Conservation (phyloP, 345 rosid genomes). For the Angophora floribunda region DNA sequence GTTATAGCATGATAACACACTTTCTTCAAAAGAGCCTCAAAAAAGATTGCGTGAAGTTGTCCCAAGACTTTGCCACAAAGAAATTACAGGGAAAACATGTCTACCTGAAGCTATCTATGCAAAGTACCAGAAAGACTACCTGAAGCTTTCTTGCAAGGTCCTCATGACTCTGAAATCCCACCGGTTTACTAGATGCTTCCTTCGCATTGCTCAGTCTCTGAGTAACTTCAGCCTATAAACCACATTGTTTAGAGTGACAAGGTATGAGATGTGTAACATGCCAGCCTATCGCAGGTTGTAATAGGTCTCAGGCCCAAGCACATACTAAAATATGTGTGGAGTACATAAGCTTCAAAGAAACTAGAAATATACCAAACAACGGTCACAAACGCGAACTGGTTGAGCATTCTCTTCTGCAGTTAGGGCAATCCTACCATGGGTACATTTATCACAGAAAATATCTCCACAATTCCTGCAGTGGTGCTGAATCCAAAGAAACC, state of each 20-base stretch:
- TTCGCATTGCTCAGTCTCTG: slow-evolving; percentile 84
- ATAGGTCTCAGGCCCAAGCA: not conserved
- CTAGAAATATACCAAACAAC: slow-evolving; percentile 61
- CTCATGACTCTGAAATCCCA: slow-evolving; percentile 72
- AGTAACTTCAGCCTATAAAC: slow-evolving; percentile 79
- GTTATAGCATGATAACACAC: not conserved
- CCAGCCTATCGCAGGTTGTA: not conserved
- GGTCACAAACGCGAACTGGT: slow-evolving; percentile 93
- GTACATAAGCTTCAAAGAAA: not conserved
- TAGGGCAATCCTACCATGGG: slow-evolving; percentile 87
- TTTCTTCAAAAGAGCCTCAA: not conserved
- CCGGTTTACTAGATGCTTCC: slow-evolving; percentile 68
- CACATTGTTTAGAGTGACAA: not conserved
- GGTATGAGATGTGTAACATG: not conserved
- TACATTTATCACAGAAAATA: slow-evolving; percentile 97
- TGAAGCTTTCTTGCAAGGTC: slow-evolving; percentile 97
- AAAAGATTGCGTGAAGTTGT: not conserved
- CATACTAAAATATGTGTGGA: not conserved
- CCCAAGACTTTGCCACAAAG: not conserved
- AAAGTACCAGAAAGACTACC: slow-evolving; percentile 17
- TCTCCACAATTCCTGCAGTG: slow-evolving; percentile 99
- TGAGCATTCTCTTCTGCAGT: slow-evolving; percentile 93
- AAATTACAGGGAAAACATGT: not conserved
- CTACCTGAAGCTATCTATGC: not conserved
- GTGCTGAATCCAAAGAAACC: slow-evolving; percentile 43